A percentile compares a stretch with the other conserved stretches of the same genome.
phyloP scores from a whole-genome alignment of 371 early-diverging fungal species.

The Neoconidiobolus thromboides region DNA sequence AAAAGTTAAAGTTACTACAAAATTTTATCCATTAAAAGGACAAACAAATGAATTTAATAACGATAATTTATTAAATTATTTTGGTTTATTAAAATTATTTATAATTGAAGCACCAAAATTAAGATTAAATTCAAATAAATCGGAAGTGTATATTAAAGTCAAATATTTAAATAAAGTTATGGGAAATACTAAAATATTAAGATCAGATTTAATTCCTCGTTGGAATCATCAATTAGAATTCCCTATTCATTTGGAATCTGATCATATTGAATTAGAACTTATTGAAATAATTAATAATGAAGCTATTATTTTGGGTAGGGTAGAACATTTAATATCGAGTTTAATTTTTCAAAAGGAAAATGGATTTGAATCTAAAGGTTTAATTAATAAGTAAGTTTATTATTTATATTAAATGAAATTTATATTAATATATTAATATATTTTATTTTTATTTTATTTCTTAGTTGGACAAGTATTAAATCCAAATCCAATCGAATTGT shows the following conservation, averaged over 20 bases:
- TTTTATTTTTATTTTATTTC: not conserved
- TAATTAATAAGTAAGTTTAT: not conserved
- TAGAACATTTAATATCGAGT: not conserved
- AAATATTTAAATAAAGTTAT: not conserved
- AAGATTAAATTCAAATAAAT: not conserved
- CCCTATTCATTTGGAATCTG: no score
- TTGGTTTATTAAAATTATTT: not conserved
- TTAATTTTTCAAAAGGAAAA: not conserved
- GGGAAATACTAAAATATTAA: not conserved
- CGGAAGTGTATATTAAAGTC: not conserved
- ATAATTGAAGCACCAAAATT: not conserved
- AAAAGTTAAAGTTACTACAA: slow-evolving; percentile 21
- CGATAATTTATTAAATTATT: not conserved
- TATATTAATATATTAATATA: no score
- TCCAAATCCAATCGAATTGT: not conserved
- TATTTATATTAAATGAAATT: not conserved
- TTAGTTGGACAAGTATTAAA: not conserved
- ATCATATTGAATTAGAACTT: no score
- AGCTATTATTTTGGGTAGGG: not conserved
- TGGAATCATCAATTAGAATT: not conserved
- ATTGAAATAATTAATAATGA: no score
- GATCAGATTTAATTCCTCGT: not conserved
- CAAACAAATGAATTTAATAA: not conserved
- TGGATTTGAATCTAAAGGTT: not conserved
- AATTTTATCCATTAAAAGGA: slow-evolving; percentile 25